phyloP scores from a whole-genome alignment of 192 early-diverging fungal species.

The Kickxella alabastrina region DNA sequence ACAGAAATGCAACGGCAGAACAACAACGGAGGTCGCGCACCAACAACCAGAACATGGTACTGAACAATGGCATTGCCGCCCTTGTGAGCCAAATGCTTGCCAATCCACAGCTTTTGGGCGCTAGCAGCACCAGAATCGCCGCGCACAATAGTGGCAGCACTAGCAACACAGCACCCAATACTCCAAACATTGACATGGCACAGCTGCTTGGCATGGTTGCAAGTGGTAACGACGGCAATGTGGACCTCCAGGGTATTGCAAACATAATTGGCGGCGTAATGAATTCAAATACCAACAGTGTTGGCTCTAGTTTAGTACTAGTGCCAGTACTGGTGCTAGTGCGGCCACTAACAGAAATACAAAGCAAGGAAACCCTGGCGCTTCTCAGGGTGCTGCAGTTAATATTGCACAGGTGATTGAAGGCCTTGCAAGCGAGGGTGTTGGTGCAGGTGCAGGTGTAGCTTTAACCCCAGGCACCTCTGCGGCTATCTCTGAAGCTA shows the following conservation, averaged over 20 bases:
- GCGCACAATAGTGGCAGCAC: neutral
- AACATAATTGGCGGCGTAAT: constrained; percentile 1
- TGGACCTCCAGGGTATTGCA: constrained; percentile 1
- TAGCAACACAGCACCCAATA: neutral
- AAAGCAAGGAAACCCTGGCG: too few relatives aligned
- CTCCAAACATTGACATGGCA: neutral
- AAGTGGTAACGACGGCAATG: neutral
- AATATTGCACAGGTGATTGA: constrained; percentile 1
- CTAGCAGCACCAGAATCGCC: neutral
- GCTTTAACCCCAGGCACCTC: neutral
- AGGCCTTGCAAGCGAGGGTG: neutral
- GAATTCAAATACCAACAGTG: neutral
- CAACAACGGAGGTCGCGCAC: neutral
- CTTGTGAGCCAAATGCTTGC: constrained; percentile 23
- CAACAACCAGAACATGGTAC: neutral
- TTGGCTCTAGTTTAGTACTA: neutral
- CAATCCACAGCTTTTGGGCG: neutral
- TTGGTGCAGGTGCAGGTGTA: neutral
- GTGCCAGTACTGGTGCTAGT: neutral
- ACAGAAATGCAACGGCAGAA: constrained; percentile 29
- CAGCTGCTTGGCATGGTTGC: constrained; percentile 11
- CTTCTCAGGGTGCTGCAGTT: neutral
- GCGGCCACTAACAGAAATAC: neutral
- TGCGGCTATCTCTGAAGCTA: neutral
- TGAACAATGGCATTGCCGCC: constrained; percentile 18